Evolutionary conservation across 371 early-diverging fungal genomes (phyloP), one percentile per base, ranked within the genome.

Genomic region (Funneliformis caledonium): DNA sequence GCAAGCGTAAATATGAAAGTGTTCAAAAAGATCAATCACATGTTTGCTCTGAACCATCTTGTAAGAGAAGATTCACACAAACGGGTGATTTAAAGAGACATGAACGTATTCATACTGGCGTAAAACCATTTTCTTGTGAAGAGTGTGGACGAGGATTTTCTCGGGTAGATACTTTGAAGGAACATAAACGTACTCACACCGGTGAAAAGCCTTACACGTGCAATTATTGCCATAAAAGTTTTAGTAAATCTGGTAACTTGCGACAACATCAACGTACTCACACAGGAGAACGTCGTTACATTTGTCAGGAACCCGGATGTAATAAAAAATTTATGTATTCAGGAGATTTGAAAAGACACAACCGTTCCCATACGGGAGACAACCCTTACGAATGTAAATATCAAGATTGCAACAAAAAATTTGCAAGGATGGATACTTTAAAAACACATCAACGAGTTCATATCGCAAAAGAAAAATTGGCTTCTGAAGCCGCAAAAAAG

Each of bases 11-110:
- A 19, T 56, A 19, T 11, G 7, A 56, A 2, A 56, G 0, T 56
- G 19, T 56, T 37, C 37, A 37, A 37, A 19, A 16, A 56, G 19
- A 7, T 2, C 3, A 56, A 7, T 16, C 96, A 1, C 96, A 90
- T 86, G 89, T 88, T 72, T 97, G 97, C 60, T 96, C 94, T 85
- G 92, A 92, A 9, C 95, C 95, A 12, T 93, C 93, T 81, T 96
- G 96, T 82, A 82, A 86, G 19, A 93, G 93, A 77, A 83, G 88
- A 43, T 97, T 97, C 86, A 89, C 93, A 0, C 89, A 93, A 37
- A 87, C 92, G 1, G 92, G 93, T 31, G 91, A 93, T 0, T 80
- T 94, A 48, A 93, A 92, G 4, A 90, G 93, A 42, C 94, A 94
- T 82, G 83, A 88, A 81, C 86, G 91, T 26, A 89, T 91, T 19